Evolutionary conservation across 352 stramenopile genomes (phyloP), one percentile per base, ranked within the genome.

Genomic region (Aphanomyces astaci): DNA sequence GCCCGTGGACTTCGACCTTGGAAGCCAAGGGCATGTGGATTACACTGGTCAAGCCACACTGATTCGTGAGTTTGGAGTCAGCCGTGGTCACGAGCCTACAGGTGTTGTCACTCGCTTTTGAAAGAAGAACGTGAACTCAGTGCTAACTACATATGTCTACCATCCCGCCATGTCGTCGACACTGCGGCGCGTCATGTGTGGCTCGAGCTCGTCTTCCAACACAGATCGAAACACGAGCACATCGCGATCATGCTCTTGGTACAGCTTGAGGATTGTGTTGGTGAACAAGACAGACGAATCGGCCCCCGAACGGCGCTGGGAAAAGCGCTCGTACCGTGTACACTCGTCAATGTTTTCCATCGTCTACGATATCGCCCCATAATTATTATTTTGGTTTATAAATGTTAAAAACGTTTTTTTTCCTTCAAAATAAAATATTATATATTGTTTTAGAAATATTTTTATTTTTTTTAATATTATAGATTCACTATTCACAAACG

Each of bases 171-270:
- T 59, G 24, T 59, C 30, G 51, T 59, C 51, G 25, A 59, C 51
- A 10, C n/a, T 30, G 51, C 27, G 10, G 25, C 22, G 25, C 31
- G 56, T 13, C 56, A 65, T 65, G 30, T 66, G 59, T 4, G 59
- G 59, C 40, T 56, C 27, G 13, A 66, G 59, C 33, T 11, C 28
- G 28, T 66, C 59, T 66, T 66, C 59, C 4, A 66, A 19, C 5
- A 66, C 33, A 17, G 59, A 31, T 7, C 59, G 59, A 32, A 32
- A 66, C 17, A 66, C 59, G 4, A 66, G 31, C 22, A 66, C 59
- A 36, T 28, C 30, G 11, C 59, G 59, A 32, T 56, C 30, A 15
- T 22, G 2, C n/a, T 55, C 33, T 9, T 27, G 28, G 22, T 56
- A 66, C 2, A 27, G 33, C 33, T 65, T 65, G 56, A 11, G 36